These are phyloP conservation scores for Colletotrichum gloeosporioides DNA, from an alignment of 2,329 filamentous ascomycete species.

Conservation along the genomic window DNA sequence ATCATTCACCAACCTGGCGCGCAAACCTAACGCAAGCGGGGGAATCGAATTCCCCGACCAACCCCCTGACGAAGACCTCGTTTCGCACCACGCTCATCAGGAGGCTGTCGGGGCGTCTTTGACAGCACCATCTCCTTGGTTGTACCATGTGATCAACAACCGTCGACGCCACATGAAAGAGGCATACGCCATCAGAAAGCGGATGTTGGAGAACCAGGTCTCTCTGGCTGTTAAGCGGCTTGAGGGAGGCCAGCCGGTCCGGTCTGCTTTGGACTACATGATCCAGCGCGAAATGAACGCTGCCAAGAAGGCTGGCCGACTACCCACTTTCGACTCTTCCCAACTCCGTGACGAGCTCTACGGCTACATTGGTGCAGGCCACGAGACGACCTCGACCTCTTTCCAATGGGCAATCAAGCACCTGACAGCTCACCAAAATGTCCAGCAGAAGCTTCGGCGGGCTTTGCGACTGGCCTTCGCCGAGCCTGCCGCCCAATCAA, in stretches of 20 bases:
- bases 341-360: neutral
- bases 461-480: neutral
- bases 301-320: neutral
- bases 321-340: neutral
- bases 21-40: neutral
- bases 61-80: neutral
- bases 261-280: neutral
- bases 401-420: neutral
- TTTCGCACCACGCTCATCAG: neutral
- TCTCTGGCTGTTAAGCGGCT: neutral
- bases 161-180: neutral
- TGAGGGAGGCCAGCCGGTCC: neutral
- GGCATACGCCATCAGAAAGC: neutral
- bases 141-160: neutral
- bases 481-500: neutral
- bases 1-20: neutral
- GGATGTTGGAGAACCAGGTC: neutral
- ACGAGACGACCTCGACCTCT: neutral
- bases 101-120: neutral
- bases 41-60: neutral
- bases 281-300: neutral
- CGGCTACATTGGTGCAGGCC: neutral
- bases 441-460: neutral
- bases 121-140: neutral
- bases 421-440: neutral